These are phyloP conservation scores for Colletotrichum tofieldiae DNA, from an alignment of 2,329 filamentous ascomycete genomes.

Conservation along the genomic window DNA sequence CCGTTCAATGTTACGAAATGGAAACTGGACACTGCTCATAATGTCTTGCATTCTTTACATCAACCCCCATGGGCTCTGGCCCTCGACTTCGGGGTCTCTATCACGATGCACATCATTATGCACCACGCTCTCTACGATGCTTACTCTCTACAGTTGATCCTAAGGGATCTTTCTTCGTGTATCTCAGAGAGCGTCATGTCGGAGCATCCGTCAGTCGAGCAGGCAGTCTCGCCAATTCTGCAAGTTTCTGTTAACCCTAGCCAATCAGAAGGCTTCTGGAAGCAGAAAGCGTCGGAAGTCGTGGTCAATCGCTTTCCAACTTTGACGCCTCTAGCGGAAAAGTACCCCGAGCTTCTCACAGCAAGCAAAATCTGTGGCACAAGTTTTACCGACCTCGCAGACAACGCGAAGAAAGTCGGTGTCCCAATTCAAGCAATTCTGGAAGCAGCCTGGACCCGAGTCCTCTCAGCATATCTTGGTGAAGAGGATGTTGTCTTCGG, in stretches of 20 bases:
- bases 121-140: constrained; percentile 93
- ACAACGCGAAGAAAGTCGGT: constrained; percentile 69
- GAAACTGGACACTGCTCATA: constrained; percentile 51
- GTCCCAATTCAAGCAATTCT: constrained; percentile 83
- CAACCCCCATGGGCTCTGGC: constrained; percentile 75
- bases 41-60: constrained; percentile 62
- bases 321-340: constrained; percentile 74
- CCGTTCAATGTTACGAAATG: constrained; percentile 55
- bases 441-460: constrained; percentile 83
- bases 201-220: constrained; percentile 48
- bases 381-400: constrained; percentile 65
- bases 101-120: constrained; percentile 65
- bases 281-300: constrained; percentile 63
- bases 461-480: constrained; percentile 84
- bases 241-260: constrained; percentile 49
- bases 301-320: constrained; percentile 82
- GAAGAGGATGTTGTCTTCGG: constrained; percentile 84
- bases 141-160: constrained; percentile 76
- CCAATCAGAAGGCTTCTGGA: constrained; percentile 74
- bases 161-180: constrained; percentile 68
- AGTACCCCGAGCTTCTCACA: constrained; percentile 6
- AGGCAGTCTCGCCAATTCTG: constrained; percentile 60
- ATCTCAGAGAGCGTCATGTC: constrained; percentile 46
- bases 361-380: constrained; percentile 42
- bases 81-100: constrained; percentile 55